phyloP scores from a whole-genome alignment of 2,329 filamentous ascomycete genomes.

The Pestalotiopsis sp. region DNA sequence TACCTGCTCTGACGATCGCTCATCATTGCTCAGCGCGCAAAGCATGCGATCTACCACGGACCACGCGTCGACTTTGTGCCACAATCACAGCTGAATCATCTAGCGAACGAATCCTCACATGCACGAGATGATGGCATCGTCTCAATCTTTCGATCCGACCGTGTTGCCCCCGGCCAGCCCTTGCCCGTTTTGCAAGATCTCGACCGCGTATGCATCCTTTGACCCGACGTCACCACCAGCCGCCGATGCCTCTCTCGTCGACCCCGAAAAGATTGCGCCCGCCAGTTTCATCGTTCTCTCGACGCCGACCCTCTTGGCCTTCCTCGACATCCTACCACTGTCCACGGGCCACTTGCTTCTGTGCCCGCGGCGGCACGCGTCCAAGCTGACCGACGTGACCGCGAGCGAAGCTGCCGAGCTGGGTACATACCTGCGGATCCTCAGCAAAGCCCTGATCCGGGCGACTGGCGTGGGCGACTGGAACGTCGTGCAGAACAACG shows the following conservation, averaged over 20 bases:
- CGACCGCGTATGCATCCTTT: slow-evolving; percentile 50
- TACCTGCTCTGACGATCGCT: not conserved
- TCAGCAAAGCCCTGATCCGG: slow-evolving; percentile 71
- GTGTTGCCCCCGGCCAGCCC: slow-evolving; percentile 31
- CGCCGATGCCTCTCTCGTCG: slow-evolving; percentile 28
- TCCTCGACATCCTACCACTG: slow-evolving; percentile 91
- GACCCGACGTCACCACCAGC: slow-evolving; percentile 7
- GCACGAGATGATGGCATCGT: not conserved
- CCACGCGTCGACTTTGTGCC: not conserved
- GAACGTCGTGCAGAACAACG: slow-evolving; percentile 98
- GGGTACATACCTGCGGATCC: slow-evolving; percentile 67
- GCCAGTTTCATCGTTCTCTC: slow-evolving; percentile 72
- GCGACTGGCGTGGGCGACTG: slow-evolving; percentile 79
- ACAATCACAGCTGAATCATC: not conserved
- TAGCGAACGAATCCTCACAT: not conserved
- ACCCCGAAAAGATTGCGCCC: slow-evolving; percentile 30
- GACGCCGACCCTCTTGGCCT: slow-evolving; percentile 77
- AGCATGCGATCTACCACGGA: not conserved
- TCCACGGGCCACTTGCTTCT: slow-evolving; percentile 82
- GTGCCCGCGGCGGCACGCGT: slow-evolving; percentile 74
- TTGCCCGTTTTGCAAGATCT: slow-evolving; percentile 68
- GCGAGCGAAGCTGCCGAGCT: slow-evolving; percentile 67
- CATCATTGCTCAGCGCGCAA: not conserved
- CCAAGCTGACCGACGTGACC: slow-evolving; percentile 74
- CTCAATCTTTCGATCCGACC: slow-evolving; percentile 37